Evolutionary conservation across 177 flowering plant genomes (phyloP), one percentile per base, ranked within the genome.

Genomic region (Vitis hybrid): DNA sequence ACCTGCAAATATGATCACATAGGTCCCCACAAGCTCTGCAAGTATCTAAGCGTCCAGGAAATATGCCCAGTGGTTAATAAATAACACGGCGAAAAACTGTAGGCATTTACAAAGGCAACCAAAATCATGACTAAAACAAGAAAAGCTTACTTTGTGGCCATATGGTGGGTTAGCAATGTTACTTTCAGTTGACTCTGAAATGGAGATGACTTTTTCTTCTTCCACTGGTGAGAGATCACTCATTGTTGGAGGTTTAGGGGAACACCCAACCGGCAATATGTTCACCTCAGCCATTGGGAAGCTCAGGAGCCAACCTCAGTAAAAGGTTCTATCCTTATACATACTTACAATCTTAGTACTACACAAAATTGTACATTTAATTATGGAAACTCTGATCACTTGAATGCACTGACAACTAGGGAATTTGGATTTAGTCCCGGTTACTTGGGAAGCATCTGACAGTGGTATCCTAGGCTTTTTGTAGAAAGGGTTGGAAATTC

Each of bases 1-100:
- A 53, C 20, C 70, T 49, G n/a, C 13, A 67, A 67, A 67, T 67
- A 67, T 19, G 1, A 67, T 14, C 11, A 54, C 5, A 24, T 54
- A 67, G 13, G 70, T 49, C 13, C 55, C 55, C 31, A 64, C 3
- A 2, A 49, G 12, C 56, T 50, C 67, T 4, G 31, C 67, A n/a
- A 49, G 49, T 12, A 64, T 6, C 67, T 64, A 24, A 56, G 4
- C 1, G 33, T 4, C 24, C 11, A 11, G 4, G 11, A 14, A 11
- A 11, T 31, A 22, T 19, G 57, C n/a, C 19, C 28, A 31, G 54
- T 10, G 2, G 50, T 49, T 15, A 15, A 54, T 15, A 3, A 17
- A 6, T 11, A 49, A 10, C 50, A 33, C 9, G n/a, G 62, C 11
- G 22, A 3, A 19, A 19, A 20, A 11, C 4, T 11, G 0, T 19